Base-by-base conservation (phyloP, 1,284 basidiomycete genomes). In the Ustilago lituana region DNA sequence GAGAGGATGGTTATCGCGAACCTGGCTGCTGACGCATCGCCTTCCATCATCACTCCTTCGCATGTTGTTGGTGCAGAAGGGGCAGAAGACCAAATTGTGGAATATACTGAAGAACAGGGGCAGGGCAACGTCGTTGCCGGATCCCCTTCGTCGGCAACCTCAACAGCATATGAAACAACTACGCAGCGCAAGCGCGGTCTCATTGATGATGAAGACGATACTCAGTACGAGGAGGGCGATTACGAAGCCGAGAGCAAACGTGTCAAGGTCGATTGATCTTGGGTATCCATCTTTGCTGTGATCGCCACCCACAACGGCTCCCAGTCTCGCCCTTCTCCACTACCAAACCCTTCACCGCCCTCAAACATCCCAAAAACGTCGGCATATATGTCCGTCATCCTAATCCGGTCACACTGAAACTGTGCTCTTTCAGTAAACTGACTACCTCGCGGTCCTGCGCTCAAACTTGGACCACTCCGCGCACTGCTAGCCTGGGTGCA, bases 71-170 rank as follows among this genome's bases (percentile, higher is more conserved):
- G n/a, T 6, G 20, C 57, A 58, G 52, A 51, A 15, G 56, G 45
- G 23, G 49, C 41, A n/a, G 67, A 66, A 35, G 73, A 73, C 39
- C 65, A 71, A 37, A 57, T 73, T 37, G 39, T 67, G n/a, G 73
- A 73, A 26, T 70, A 75, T 33, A 55, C 32, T 11, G 67, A 70
- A 36, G 67, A 63, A 38, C 51, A 40, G 27, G 33, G 11, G 7
- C 59, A 51, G 22, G 37, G 35, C 20, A 38, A 22, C 41, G 8
- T 50, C 37, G 10, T 27, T 11, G 32, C 36, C 11, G 45, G 4
- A 10, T 37, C 49, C 8, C 33, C 44, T 7, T 14, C 54, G 14
- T 53, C 49, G 29, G 35, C 49, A 7, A 26, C 31, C 14, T 47
- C 49, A 23, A 32, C 39, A 11, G 37, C 50, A n/a, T 39, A 44